Evolutionary conservation across 441 rosid species (phyloP).

Genomic region (Euphorbia celastroides): DNA sequence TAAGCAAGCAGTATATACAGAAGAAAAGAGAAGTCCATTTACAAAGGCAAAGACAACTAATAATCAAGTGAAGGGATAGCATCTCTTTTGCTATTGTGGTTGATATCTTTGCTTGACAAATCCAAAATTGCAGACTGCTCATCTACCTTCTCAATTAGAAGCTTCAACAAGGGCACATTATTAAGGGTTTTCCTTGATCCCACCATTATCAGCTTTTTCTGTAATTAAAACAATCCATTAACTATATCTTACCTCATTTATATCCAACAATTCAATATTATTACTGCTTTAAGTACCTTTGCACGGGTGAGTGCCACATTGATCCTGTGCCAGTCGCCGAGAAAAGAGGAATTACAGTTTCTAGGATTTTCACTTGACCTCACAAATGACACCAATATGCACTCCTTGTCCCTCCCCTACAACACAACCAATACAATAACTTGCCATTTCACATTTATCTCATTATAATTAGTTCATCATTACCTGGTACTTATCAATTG

Average conservation of each 20-base stretch:
- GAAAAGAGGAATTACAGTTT: slow-evolving; percentile 54
- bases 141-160: slow-evolving; percentile 64
- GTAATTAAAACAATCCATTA: not conserved
- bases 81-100: slow-evolving; percentile 23
- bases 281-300: slow-evolving; percentile 45
- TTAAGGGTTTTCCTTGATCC: slow-evolving; percentile 78
- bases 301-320: slow-evolving; percentile 95
- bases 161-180: slow-evolving; percentile 73
- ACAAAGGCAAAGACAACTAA: not conserved
- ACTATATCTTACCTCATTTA: not conserved
- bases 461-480: not conserved
- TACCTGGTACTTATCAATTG: slow-evolving; percentile 98
- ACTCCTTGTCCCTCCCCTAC: slow-evolving; percentile 97
- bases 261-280: not conserved
- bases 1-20: not conserved
- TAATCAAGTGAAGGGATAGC: slow-evolving; percentile 17
- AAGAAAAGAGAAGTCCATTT: not conserved
- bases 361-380: slow-evolving; percentile 64
- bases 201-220: slow-evolving; percentile 94
- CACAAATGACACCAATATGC: slow-evolving; percentile 83
- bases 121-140: slow-evolving; percentile 65
- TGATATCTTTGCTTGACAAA: slow-evolving; percentile 35
- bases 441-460: not conserved
- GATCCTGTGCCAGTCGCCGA: slow-evolving; percentile 95
- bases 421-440: not conserved